These are phyloP conservation scores for Naganishia vaughanmartiniae DNA, from an alignment of 768 basidiomycete species.

Conservation along the genomic window DNA sequence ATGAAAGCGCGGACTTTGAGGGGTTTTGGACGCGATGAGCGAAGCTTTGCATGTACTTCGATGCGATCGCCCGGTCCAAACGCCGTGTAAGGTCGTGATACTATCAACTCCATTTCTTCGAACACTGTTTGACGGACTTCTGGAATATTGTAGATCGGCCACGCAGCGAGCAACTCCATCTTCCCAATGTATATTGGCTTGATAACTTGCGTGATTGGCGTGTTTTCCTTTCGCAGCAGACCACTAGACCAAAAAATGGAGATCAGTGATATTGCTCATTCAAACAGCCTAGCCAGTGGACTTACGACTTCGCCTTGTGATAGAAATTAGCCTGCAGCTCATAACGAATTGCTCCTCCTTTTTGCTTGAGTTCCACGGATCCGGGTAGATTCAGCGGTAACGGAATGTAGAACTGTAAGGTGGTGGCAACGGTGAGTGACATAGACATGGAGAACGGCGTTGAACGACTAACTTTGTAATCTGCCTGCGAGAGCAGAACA, in stretches of 20 bases:
- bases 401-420: slow-evolving; percentile 87
- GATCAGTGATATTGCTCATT: slow-evolving; percentile 7
- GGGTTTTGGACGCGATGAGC: slow-evolving; percentile 66
- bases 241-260: slow-evolving; percentile 57
- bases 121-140: slow-evolving; percentile 28
- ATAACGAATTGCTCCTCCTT: slow-evolving; percentile 78
- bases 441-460: neutral
- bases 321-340: slow-evolving; percentile 85
- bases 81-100: slow-evolving; percentile 73
- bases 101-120: slow-evolving; percentile 70
- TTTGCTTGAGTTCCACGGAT: slow-evolving; percentile 69
- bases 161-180: slow-evolving; percentile 87
- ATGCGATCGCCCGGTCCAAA: slow-evolving; percentile 84
- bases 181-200: slow-evolving; percentile 81
- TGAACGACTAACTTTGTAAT: slow-evolving; percentile 24
- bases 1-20: slow-evolving; percentile 80
- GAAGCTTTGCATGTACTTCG: slow-evolving; percentile 66
- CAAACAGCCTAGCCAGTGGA: neutral
- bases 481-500: slow-evolving; percentile 25
- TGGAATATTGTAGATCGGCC: slow-evolving; percentile 67
- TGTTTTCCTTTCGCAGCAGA: slow-evolving; percentile 76
- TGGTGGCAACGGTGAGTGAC: neutral
- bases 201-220: slow-evolving; percentile 65
- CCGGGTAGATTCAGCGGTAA: slow-evolving; percentile 91
- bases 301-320: slow-evolving; percentile 78